These are phyloP conservation scores for Saccharum spontaneum DNA, from an alignment of 176 grass and related monocot genomes.

Conservation along the genomic window DNA sequence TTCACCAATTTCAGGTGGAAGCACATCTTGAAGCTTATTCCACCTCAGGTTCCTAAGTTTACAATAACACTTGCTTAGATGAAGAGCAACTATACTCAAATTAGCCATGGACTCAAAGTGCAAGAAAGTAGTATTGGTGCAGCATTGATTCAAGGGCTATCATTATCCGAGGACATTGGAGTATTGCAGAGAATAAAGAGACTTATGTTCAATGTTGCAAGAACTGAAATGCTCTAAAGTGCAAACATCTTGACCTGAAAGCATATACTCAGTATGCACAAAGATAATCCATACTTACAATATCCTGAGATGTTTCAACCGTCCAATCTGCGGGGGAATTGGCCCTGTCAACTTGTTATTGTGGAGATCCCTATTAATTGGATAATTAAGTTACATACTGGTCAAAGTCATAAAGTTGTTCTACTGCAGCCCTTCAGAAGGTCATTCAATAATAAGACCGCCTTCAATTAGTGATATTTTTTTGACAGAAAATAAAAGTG, in stretches of 20 bases:
- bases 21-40: constrained; percentile 97
- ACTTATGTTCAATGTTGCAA: neutral
- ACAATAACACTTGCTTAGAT: constrained; percentile 17
- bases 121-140: constrained; percentile 2
- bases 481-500: neutral
- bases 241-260: neutral
- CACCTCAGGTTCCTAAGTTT: constrained; percentile 90
- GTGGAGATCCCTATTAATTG: constrained; percentile 84
- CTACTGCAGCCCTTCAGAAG: neutral
- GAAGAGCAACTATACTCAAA: constrained; percentile 27
- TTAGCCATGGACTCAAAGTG: constrained; percentile 6
- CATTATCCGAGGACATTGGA: neutral
- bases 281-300: constrained; percentile 68
- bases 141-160: constrained; percentile 2
- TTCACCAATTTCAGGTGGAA: constrained; percentile 93
- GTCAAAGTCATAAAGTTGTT: constrained; percentile 1
- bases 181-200: neutral
- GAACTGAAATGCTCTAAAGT: neutral
- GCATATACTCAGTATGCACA: neutral
- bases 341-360: constrained; percentile 99
- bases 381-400: constrained; percentile 17
- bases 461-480: neutral
- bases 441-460: neutral
- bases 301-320: constrained; percentile 86
- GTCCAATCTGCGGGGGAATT: constrained; percentile 90